A percentile compares a stretch with the other conserved stretches of the same genome.
Conservation (phyloP, 257 asterid species). For the Jasminum sambac region DNA sequence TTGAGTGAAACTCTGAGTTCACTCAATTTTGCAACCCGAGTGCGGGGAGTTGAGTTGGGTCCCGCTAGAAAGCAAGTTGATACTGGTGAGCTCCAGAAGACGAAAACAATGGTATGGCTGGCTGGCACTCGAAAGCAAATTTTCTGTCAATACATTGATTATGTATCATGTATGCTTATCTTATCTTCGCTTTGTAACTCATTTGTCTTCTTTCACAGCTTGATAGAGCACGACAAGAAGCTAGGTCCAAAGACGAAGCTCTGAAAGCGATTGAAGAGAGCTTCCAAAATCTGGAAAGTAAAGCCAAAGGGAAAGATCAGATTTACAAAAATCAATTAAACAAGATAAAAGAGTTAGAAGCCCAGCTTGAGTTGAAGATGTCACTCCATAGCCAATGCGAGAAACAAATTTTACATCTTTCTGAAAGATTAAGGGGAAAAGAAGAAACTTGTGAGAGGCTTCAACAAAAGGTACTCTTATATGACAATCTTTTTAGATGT, state of each 20-base stretch:
- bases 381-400: conserved; percentile 60
- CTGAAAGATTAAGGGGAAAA: conserved; percentile 68
- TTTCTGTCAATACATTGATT: conserved; percentile 1
- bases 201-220: conserved; percentile 41
- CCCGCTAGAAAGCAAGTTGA: conserved; percentile 80
- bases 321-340: conserved; percentile 67
- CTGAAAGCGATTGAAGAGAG: conserved; percentile 77
- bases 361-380: conserved; percentile 59
- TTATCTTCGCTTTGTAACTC: conserved; percentile 9
- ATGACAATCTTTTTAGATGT: not conserved
- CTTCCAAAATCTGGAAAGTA: conserved; percentile 72
- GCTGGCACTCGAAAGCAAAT: conserved; percentile 17
- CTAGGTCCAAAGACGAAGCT: conserved; percentile 71
- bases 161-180: not conserved
- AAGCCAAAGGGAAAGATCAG: conserved; percentile 79
- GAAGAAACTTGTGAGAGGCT: conserved; percentile 73
- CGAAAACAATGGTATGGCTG: conserved; percentile 71
- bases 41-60: conserved; percentile 89
- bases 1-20: conserved; percentile 86
- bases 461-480: conserved; percentile 63
- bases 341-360: conserved; percentile 75
- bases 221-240: conserved; percentile 78
- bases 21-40: conserved; percentile 86
- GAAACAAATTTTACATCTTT: conserved; percentile 64
- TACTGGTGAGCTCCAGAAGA: conserved; percentile 70